Base-by-base conservation (phyloP, 345 rosid species). In the Linum lewisii region DNA sequence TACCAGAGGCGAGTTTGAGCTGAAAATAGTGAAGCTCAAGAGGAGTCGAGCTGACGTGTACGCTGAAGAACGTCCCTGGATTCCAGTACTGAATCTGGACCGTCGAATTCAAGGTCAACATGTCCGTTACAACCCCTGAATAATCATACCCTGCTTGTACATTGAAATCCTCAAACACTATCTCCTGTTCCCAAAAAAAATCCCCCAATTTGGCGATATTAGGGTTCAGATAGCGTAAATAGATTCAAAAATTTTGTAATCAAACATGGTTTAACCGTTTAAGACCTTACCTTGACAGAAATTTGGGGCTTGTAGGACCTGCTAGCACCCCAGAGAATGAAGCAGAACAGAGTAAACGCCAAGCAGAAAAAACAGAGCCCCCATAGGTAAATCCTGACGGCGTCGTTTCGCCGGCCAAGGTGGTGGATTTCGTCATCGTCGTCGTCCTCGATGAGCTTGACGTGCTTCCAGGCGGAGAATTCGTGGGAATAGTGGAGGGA, bases 121-220 rank as follows among this genome's bases (percentile, higher is more conserved):
- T 92, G 60, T 92, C 98, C 21, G 98, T 92, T 38, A 94, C 79
- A 61, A 92, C 93, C 37, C 98, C 98, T 3, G 89, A 69, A n/a
- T 34, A 63, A 66, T 92, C 98, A 57, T 56, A 86, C 68, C 98
- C 98, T 1, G 98, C 95, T 59, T 92, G 98, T 21, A 88, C 73
- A 71, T 86, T 67, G 53, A 92, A 75, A 74, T 66, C 72, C 81
- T 84, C 84, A 84, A 92, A 86, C 68, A 89, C 75, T 23, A 88
- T 77, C 64, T 78, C 79, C 98, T 92, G 87, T 5, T 57, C 63
- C 51, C 45, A 60, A 44, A 47, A n/a, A n/a, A n/a, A n/a, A n/a
- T n/a, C n/a, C n/a, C n/a, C n/a, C n/a, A n/a, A n/a, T n/a, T n/a
- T n/a, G n/a, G n/a, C n/a, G n/a, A n/a, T n/a, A n/a, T n/a, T n/a